Conservation (phyloP, 352 stramenopile genomes). For the Pythium myriotylum region DNA sequence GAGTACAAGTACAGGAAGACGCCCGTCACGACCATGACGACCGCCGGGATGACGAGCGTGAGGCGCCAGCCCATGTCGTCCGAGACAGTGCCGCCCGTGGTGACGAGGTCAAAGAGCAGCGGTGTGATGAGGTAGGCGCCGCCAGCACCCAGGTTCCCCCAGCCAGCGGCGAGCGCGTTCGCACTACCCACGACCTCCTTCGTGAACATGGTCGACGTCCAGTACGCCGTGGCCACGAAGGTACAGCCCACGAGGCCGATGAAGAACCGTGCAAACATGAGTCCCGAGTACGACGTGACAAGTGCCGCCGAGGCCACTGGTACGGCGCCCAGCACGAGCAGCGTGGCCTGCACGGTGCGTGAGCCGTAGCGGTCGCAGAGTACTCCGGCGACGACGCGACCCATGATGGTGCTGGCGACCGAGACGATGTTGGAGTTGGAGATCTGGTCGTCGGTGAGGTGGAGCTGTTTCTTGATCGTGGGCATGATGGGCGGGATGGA, state of each 20-base stretch:
- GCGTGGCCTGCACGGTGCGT: slow-evolving; percentile 67
- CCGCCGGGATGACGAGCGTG: slow-evolving; percentile 83
- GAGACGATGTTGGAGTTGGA: slow-evolving; percentile 90
- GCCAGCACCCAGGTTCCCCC: slow-evolving; percentile 92
- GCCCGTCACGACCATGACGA: slow-evolving; percentile 78
- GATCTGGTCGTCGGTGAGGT: slow-evolving; percentile 83
- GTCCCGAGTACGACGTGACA: slow-evolving; percentile 65
- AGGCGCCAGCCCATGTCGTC: slow-evolving; percentile 89
- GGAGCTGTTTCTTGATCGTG: slow-evolving; percentile 86
- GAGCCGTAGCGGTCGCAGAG: slow-evolving; percentile 91
- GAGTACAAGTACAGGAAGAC: slow-evolving; percentile 72
- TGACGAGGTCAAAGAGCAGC: slow-evolving; percentile 86
- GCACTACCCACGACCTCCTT: slow-evolving; percentile 91
- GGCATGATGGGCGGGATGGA: slow-evolving; percentile 92
- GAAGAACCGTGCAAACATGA: slow-evolving; percentile 89
- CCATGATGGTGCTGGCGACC: slow-evolving; percentile 84
- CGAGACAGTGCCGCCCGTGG: slow-evolving; percentile 41
- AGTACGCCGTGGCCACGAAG: slow-evolving; percentile 93
- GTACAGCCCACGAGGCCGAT: slow-evolving; percentile 91
- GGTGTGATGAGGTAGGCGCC: slow-evolving; percentile 85
- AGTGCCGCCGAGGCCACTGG: slow-evolving; percentile 79
- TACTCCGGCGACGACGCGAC: slow-evolving; percentile 87
- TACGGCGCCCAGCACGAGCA: slow-evolving; percentile 82
- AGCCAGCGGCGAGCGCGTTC: slow-evolving; percentile 91
- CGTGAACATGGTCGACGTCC: slow-evolving; percentile 93